Evolutionary conservation across 2,329 filamentous ascomycete genomes (phyloP).

Genomic region (Amauroascus niger): DNA sequence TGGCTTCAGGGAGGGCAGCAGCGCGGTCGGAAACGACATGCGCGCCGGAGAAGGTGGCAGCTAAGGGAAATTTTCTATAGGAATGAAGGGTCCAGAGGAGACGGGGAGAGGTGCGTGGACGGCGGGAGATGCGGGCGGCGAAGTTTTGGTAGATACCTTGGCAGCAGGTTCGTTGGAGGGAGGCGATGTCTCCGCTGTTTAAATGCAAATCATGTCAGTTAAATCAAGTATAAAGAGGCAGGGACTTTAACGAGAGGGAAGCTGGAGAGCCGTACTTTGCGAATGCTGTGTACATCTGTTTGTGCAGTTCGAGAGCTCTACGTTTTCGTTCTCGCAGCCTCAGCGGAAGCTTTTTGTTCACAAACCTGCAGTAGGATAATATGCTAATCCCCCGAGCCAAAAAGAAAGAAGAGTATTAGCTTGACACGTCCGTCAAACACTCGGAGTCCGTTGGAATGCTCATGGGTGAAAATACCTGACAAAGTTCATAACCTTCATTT

Average conservation of each 20-base stretch:
- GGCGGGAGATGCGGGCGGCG: conserved; percentile 27
- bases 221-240: not conserved
- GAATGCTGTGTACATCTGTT: conserved; percentile 40
- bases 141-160: conserved; percentile 31
- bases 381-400: conserved; percentile 24
- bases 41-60: conserved; percentile 30
- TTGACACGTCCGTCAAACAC: not conserved
- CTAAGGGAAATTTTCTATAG: conserved; percentile 28
- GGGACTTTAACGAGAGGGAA: conserved; percentile 6
- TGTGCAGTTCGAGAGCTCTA: conserved; percentile 36
- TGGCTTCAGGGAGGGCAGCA: conserved; percentile 32
- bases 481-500: conserved; percentile 28
- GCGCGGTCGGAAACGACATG: conserved; percentile 36
- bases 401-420: not conserved
- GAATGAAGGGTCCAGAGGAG: conserved; percentile 32
- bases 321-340: conserved; percentile 28
- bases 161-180: conserved; percentile 32
- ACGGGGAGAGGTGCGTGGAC: conserved; percentile 23
- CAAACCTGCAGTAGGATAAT: conserved; percentile 27
- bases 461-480: conserved; percentile 21
- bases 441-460: not conserved
- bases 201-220: conserved; percentile 15
- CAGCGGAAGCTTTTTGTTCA: conserved; percentile 28
- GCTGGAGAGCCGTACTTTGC: conserved; percentile 28
- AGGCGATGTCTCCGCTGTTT: conserved; percentile 30